A percentile compares a stretch with the other conserved stretches of the same genome.
These are phyloP conservation scores for Cylindrotheca closterium DNA, from an alignment of 108 stramenopile genomes.

Conservation along the genomic window DNA sequence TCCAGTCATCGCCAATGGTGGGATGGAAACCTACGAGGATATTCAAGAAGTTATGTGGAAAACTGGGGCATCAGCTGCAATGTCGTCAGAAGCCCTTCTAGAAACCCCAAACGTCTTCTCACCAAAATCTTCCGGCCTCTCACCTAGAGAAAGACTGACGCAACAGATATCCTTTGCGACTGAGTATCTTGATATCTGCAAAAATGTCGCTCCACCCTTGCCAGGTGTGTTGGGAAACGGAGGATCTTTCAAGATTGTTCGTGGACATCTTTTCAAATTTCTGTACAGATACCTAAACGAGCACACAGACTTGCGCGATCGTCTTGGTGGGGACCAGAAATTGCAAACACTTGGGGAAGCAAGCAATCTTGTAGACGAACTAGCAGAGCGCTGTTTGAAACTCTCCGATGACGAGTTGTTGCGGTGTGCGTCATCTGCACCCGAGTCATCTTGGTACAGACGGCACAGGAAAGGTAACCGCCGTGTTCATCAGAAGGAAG, in stretches of 20 bases:
- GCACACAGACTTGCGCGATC: constrained; percentile 73
- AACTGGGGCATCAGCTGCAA: constrained; percentile 89
- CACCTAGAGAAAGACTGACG: constrained; percentile 41
- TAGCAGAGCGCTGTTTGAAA: constrained; percentile 49
- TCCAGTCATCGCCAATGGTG: constrained; percentile 96
- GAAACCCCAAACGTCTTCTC: constrained; percentile 91
- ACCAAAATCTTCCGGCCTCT: constrained; percentile 13
- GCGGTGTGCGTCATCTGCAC: constrained; percentile 31
- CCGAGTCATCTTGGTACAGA: constrained; percentile 74
- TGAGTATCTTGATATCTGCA: constrained; percentile 76
- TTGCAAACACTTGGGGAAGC: constrained; percentile 46
- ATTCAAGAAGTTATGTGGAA: constrained; percentile 54
- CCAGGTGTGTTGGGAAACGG: constrained; percentile 74
- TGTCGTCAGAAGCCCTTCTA: constrained; percentile 92
- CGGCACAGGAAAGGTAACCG: constrained; percentile 56
- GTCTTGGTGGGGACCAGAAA: constrained; percentile 33
- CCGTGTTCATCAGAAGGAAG: constrained; percentile 17
- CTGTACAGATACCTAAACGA: constrained; percentile 84
- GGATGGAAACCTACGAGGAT: constrained; percentile 81
- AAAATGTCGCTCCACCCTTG: constrained; percentile 60
- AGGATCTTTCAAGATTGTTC: constrained; percentile 68
- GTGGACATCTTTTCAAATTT: constrained; percentile 92
- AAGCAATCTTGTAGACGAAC: constrained; percentile 43
- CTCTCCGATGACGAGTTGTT: constrained; percentile 42
- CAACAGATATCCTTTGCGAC: constrained; percentile 81